A percentile compares a stretch with the other conserved stretches of the same genome.
phyloP scores from a whole-genome alignment of 1,139 yeast species.

The Chernovozyma aurita region DNA sequence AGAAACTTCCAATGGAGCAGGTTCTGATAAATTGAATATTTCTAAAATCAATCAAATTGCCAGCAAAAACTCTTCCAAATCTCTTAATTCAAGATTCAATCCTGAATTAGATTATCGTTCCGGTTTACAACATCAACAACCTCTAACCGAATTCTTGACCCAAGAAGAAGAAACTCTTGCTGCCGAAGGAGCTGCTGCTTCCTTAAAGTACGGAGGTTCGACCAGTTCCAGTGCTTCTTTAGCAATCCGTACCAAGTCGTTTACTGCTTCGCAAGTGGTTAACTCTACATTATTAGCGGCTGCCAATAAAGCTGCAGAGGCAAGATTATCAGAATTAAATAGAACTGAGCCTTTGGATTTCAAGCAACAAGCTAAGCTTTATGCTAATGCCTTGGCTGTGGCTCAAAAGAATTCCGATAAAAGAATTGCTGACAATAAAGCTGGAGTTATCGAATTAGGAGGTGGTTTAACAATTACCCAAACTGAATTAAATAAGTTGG shows the following conservation, averaged over 20 bases:
- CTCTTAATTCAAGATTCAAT: constrained; percentile 40
- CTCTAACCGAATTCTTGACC: constrained; percentile 24
- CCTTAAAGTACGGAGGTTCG: constrained; percentile 26
- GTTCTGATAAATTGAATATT: constrained; percentile 23
- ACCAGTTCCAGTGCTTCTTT: constrained; percentile 23
- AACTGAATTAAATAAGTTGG: constrained; percentile 75
- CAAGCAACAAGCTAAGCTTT: constrained; percentile 39
- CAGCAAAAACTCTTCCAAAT: constrained; percentile 37
- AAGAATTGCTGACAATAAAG: constrained; percentile 40
- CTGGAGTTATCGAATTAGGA: constrained; percentile 73
- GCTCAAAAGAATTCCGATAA: constrained; percentile 67
- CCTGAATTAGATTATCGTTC: constrained; percentile 43
- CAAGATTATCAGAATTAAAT: constrained; percentile 40
- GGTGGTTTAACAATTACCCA: constrained; percentile 82
- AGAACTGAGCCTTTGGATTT: constrained; percentile 28
- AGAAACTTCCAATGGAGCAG: constrained; percentile 24
- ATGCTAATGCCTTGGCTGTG: constrained; percentile 48
- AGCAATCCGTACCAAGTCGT: constrained; percentile 25
- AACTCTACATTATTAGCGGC: constrained; percentile 55
- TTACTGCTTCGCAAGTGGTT: constrained; percentile 42
- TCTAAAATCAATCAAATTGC: constrained; percentile 41
- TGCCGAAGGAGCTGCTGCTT: constrained; percentile 38
- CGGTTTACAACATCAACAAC: constrained; percentile 24
- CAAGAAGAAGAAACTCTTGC: constrained; percentile 30
- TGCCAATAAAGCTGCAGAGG: constrained; percentile 58